Evolutionary conservation across 2,329 filamentous ascomycete species (phyloP), one percentile per base, ranked within the genome.

Genomic region (Diaporthe destruens): DNA sequence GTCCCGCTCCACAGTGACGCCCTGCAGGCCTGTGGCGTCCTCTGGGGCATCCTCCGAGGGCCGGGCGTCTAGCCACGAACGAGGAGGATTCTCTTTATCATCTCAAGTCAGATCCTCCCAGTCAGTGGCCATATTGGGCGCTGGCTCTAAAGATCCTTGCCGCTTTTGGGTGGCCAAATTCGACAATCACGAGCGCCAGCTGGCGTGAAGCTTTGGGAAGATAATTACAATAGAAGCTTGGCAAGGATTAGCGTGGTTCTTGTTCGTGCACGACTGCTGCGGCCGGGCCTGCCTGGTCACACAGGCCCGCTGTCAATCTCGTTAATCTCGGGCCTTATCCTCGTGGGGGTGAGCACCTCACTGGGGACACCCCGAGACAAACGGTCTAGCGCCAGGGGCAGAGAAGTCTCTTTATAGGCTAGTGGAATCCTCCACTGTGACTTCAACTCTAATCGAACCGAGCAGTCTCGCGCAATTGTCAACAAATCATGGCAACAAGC

Each of bases 241-340:
- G 47, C 61, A 66, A 29, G 61, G 61, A 66, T 66, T 66, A 39
- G 61, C 20, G 20, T 20, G 32, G 39, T 47, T 53, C 61, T 39
- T 53, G 61, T 65, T 53, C 61, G 61, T 20, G 61, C 29, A 51
- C n/a, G 61, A 23, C 29, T 65, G 61, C 61, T 34, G 61, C 61
- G 32, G 44, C n/a, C n/a, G n/a, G n/a, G n/a, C n/a, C n/a, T n/a
- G n/a, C 59, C 59, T 23, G 47, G 61, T 39, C 44, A 66, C 61
- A 66, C 61, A 66, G 61, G 53, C 61, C 61, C 61, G 61, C 61
- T 66, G 61, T 66, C 61, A 66, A 66, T 66, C 61, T 66, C 61
- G 61, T 66, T 66, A 66, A 66, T 66, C 61, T 66, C 61, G 61
- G 61, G 61, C 47, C 61, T 66, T 66, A 53, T 20, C 61, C 61